Percentiles rank a stretch among this genome's conserved stretches.
These are phyloP conservation scores for Westerdykella sp. DNA, from an alignment of 2,329 filamentous ascomycete genomes.

Conservation along the genomic window DNA sequence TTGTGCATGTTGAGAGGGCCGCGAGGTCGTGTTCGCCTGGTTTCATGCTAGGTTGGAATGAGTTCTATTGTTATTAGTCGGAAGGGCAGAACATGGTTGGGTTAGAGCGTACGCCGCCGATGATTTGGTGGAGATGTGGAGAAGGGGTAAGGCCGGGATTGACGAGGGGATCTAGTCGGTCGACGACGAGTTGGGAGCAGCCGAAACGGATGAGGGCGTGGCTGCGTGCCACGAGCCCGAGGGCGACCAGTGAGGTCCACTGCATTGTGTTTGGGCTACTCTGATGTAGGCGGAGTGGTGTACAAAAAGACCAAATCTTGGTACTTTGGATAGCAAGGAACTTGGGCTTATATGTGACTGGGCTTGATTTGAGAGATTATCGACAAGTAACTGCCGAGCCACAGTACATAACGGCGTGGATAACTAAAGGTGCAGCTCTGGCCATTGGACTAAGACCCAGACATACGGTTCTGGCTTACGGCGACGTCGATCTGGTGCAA, in stretches of 20 bases:
- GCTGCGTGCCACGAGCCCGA: conserved; percentile 15
- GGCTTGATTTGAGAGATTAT: too few species aligned
- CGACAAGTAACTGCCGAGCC: too few species aligned
- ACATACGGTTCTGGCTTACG: too few species aligned
- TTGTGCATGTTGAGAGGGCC: conserved; percentile 20
- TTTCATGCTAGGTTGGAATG: conserved; percentile 18
- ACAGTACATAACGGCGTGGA: too few species aligned
- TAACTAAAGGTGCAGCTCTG: too few species aligned
- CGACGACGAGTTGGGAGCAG: conserved; percentile 22
- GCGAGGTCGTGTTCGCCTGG: conserved; percentile 11
- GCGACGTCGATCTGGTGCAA: too few species aligned
- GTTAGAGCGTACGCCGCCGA: conserved; percentile 12
- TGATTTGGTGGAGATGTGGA: conserved; percentile 23
- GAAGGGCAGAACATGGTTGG: too few species aligned
- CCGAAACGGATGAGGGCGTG: conserved; percentile 22
- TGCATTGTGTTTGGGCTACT: conserved; percentile 8
- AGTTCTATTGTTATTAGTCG: conserved; percentile 11
- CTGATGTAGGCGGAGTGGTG: too few species aligned
- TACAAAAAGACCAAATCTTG: too few species aligned
- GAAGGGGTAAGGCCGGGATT: conserved; percentile 17
- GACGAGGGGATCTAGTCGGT: conserved; percentile 24
- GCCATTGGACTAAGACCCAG: too few species aligned
- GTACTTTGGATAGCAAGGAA: too few species aligned
- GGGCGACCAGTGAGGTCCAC: conserved; percentile 8
- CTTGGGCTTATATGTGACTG: too few species aligned